These are phyloP conservation scores for Puccinellia tenuiflora DNA, from an alignment of 176 grass and related monocot genomes.

Conservation along the genomic window DNA sequence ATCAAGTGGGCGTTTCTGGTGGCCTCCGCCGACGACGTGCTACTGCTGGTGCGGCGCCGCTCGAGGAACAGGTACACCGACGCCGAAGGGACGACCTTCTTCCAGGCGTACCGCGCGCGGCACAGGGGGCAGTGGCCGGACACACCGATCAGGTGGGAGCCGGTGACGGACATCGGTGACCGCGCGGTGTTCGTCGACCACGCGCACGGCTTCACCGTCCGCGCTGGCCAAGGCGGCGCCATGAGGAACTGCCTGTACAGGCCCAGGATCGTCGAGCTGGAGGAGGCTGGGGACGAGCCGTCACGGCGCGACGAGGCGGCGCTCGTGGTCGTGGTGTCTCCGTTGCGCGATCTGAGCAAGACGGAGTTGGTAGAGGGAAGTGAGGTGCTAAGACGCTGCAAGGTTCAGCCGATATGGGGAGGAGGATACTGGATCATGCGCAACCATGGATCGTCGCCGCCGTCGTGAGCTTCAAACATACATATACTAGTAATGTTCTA, in stretches of 20 bases:
- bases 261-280: accelerated
- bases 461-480: neutral
- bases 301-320: neutral
- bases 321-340: neutral
- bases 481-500: too few relatives aligned
- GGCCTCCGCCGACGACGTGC: neutral
- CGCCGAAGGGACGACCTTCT: neutral
- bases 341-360: neutral
- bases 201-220: conserved; percentile 25
- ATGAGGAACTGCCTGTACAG: conserved; percentile 10
- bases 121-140: neutral
- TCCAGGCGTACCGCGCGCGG: conserved; percentile 1
- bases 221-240: neutral
- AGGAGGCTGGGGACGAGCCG: neutral
- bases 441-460: neutral
- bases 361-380: neutral
- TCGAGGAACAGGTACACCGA: neutral
- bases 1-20: neutral
- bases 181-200: conserved; percentile 12
- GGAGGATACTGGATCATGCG: neutral
- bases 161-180: conserved; percentile 2
- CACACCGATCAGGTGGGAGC: neutral
- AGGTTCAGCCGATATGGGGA: conserved; percentile 10
- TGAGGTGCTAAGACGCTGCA: neutral
- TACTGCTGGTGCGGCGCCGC: conserved; percentile 11